Base-by-base conservation (phyloP, 2,329 filamentous ascomycete species). In the Colletotrichum nymphaeae region DNA sequence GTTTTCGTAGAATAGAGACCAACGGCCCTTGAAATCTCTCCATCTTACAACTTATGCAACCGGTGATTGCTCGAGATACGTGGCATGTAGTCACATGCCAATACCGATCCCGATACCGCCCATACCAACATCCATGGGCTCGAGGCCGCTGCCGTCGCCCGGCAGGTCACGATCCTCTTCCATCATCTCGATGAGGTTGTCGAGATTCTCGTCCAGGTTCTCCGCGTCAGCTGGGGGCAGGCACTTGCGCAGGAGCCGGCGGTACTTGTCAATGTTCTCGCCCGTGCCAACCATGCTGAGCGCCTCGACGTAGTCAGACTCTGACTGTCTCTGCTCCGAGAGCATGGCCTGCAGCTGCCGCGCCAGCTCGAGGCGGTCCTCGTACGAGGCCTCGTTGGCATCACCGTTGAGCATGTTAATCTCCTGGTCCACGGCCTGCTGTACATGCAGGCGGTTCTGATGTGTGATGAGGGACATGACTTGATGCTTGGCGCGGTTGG, bases 261-360 rank as follows among this genome's bases (percentile, higher is more conserved):
- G 88, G 81, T 95, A 96, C 80, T 92, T 91, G 76, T 92, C 92
- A 76, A 93, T 93, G 79, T 92, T 91, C 80, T 94, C 92, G 46
- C 92, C 91, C 49, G 92, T 91, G 55, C 93, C 93, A 12, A 93
- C 91, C 75, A 91, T 88, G 57, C 89, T 90, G 58, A 94, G 85
- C 14, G 92, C 92, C 63, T 91, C 88, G 53, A 94, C 90, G 75
- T 95, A 94, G 73, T 93, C 91, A 16, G 83, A 81, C 76, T 95
- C 92, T 4, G 92, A 87, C 55, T 86, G 83, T 62, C 88, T 86
- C 77, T 93, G 90, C 77, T 93, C 90, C 4, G 84, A 80, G 58
- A 93, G 84, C 59, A 91, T 84, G 8, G 86, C 81, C 57, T 85
- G 85, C 24, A 95, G 85, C 76, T 92, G 85, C 35, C 88, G 84